Percentiles rank a stretch among this genome's conserved stretches.
Evolutionary conservation across 257 asterid species (phyloP).

Genomic region (Gynochthodes officinalis): DNA sequence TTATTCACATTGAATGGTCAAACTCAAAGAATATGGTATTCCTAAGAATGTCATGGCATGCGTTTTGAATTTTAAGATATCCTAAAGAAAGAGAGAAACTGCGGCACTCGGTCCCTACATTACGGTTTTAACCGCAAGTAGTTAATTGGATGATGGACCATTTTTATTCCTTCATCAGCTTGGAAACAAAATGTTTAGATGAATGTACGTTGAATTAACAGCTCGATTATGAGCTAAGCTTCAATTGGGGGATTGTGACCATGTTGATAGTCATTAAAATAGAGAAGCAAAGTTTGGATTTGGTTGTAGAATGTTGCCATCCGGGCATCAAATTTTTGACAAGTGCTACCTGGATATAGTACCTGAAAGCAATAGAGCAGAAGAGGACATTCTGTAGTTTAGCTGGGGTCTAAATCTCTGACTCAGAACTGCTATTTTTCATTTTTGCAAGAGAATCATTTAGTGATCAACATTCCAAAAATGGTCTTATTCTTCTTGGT

Average conservation of each 20-base stretch:
- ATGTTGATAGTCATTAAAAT: neutral
- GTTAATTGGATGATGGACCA: neutral
- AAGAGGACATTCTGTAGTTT: slow-evolving; percentile 7
- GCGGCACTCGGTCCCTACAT: neutral
- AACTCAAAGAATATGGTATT: neutral
- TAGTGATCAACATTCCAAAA: neutral
- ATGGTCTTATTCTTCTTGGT: neutral
- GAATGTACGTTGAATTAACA: neutral
- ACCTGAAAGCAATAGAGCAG: neutral
- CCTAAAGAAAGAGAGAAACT: neutral
- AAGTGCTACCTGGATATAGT: neutral
- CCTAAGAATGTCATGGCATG: neutral
- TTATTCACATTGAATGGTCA: neutral
- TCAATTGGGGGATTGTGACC: neutral
- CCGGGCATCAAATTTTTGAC: slow-evolving; percentile 14
- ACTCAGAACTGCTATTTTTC: neutral
- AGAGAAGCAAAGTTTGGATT: neutral
- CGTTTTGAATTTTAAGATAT: slow-evolving; percentile 1
- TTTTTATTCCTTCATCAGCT: neutral
- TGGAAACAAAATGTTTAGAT: neutral
- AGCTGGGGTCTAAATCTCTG: neutral
- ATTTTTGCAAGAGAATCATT: too few species aligned
- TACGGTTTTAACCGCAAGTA: neutral
- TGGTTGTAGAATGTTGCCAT: neutral
- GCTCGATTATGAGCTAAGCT: neutral